These are phyloP conservation scores for Corynascus novoguineensis DNA, from an alignment of 495 filamentous ascomycete species.

Conservation along the genomic window DNA sequence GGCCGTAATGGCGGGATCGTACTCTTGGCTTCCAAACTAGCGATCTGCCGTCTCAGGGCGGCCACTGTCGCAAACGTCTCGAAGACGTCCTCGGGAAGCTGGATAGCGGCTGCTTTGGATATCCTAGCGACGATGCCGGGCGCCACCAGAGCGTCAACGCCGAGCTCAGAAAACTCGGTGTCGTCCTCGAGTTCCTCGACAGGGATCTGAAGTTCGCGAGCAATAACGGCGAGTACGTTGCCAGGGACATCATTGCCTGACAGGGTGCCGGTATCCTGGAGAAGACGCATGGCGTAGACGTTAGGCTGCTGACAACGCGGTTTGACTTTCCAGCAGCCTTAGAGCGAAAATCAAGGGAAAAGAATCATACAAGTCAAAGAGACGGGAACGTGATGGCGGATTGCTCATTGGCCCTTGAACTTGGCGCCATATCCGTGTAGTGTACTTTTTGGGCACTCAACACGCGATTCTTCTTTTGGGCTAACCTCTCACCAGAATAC, in stretches of 20 bases:
- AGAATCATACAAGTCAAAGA: too few species aligned
- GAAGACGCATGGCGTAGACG: too few species aligned
- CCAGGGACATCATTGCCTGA: neutral
- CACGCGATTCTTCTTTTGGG: too few species aligned
- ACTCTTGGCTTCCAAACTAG: too few species aligned
- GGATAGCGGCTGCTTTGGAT: neutral
- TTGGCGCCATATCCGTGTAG: too few species aligned
- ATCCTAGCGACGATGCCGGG: neutral
- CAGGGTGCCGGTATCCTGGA: too few species aligned
- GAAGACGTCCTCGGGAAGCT: neutral
- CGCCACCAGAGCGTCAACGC: neutral
- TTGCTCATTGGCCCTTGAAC: neutral
- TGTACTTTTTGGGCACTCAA: too few species aligned
- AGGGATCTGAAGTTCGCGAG: neutral
- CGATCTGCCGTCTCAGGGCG: neutral
- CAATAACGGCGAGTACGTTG: neutral
- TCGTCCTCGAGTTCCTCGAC: neutral
- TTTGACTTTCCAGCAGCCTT: too few species aligned
- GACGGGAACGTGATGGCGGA: neutral
- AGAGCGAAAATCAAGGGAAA: too few species aligned
- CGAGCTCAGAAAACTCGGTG: neutral
- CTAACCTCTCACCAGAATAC: too few species aligned
- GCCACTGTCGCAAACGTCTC: neutral
- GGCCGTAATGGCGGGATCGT: neutral
- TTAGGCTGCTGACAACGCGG: neutral